These are phyloP conservation scores for Rhodotorula kratochvilovae DNA, from an alignment of 768 basidiomycete genomes.

Conservation along the genomic window DNA sequence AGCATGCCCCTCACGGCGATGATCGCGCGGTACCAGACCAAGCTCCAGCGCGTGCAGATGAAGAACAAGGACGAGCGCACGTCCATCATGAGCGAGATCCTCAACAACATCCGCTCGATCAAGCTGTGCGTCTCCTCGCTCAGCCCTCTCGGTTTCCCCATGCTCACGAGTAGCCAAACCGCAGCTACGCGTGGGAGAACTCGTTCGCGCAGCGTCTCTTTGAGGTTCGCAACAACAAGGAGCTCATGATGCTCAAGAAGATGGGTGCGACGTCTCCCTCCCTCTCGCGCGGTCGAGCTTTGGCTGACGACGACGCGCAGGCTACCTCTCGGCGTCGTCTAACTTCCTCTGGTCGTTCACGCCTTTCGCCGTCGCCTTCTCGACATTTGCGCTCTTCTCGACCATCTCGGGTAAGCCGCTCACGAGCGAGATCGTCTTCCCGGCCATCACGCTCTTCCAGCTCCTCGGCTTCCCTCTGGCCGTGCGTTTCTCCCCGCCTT, in stretches of 20 bases:
- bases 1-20: conserved; percentile 43
- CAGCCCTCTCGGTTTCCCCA: background rate
- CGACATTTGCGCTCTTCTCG: conserved; percentile 52
- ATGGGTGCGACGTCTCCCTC: conserved; percentile 55
- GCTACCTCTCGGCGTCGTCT: conserved; percentile 49
- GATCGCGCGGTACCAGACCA: conserved; percentile 56
- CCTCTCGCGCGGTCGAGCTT: accelerated
- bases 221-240: conserved; percentile 74
- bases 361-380: conserved; percentile 66
- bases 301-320: background rate
- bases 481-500: conserved; percentile 26
- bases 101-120: conserved; percentile 86
- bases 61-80: conserved; percentile 78
- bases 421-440: conserved; percentile 89
- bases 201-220: conserved; percentile 75
- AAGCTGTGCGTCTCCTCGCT: conserved; percentile 55
- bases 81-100: conserved; percentile 80
- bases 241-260: conserved; percentile 72
- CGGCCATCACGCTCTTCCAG: conserved; percentile 87
- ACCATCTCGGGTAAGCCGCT: conserved; percentile 56
- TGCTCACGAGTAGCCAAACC: background rate
- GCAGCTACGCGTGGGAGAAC: conserved; percentile 81
- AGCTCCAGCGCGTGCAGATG: conserved; percentile 83
- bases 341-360: conserved; percentile 45
- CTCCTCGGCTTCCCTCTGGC: conserved; percentile 78